Conservation (phyloP, 2,329 filamentous ascomycete species). For the Colletotrichum horii region DNA sequence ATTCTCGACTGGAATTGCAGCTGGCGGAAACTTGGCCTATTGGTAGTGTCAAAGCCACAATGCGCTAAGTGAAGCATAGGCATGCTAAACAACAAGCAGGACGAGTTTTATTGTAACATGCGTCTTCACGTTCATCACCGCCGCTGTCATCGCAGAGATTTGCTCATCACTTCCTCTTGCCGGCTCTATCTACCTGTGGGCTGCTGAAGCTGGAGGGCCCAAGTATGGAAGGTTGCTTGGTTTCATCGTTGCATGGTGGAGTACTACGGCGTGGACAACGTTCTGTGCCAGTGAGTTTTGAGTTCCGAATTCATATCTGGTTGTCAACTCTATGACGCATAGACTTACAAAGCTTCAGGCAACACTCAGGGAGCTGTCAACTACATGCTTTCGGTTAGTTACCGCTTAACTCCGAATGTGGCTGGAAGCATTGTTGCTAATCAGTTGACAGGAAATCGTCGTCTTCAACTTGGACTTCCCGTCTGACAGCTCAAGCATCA, state of each 20-base stretch:
- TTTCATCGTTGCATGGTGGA: constrained; percentile 70
- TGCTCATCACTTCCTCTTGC: constrained; percentile 64
- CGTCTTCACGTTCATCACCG: constrained; percentile 65
- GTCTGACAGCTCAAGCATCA: constrained; percentile 55
- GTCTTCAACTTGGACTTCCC: constrained; percentile 63
- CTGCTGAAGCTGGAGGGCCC: constrained; percentile 62
- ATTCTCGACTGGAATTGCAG: constrained; percentile 66
- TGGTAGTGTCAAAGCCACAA: constrained; percentile 43
- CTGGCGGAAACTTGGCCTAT: constrained; percentile 65
- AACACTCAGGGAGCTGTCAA: constrained; percentile 57
- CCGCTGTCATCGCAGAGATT: constrained; percentile 64
- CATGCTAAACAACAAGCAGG: constrained; percentile 36
- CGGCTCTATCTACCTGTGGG: constrained; percentile 66
- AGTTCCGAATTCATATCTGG: accelerated
- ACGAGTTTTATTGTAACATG: constrained; percentile 65
- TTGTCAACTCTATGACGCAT: not conserved
- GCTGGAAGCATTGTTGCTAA: not conserved
- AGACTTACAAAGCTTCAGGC: constrained; percentile 28
- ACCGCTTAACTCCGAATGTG: not conserved
- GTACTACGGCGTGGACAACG: constrained; percentile 66
- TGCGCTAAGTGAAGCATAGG: not conserved
- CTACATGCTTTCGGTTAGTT: constrained; percentile 55
- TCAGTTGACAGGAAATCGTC: constrained; percentile 51
- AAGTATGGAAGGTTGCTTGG: constrained; percentile 60
- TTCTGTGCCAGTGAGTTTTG: constrained; percentile 52